Percentiles rank a stretch among this genome's conserved stretches.
Conservation (phyloP, 306 rosid genomes). For the Malus orientalis region DNA sequence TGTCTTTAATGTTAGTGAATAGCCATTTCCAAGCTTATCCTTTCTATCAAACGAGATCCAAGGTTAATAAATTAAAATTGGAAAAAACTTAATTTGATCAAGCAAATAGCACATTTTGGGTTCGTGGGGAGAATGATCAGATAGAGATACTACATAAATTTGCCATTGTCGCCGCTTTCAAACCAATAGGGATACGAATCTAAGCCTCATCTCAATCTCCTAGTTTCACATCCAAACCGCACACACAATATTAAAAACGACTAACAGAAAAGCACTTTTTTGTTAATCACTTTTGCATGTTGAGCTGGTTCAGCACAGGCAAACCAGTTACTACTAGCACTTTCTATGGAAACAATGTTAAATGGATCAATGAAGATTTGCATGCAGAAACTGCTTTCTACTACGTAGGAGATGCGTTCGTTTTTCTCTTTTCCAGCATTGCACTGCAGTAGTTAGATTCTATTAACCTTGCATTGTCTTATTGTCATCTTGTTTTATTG, state of each 20-base stretch:
- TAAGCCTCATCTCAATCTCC: slow-evolving; percentile 35
- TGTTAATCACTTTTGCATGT: background rate
- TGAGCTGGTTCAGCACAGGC: background rate
- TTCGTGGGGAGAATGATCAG: slow-evolving; percentile 29
- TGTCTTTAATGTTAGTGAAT: too few relatives aligned
- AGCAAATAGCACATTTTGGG: background rate
- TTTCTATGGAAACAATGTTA: background rate
- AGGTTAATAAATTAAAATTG: background rate
- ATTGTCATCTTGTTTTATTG: background rate
- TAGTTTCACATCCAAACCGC: slow-evolving; percentile 4
- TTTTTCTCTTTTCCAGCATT: too few relatives aligned
- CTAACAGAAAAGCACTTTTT: background rate
- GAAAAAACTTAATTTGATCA: background rate
- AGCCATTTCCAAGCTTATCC: too few relatives aligned
- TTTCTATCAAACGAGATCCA: too few relatives aligned
- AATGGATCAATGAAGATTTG: background rate
- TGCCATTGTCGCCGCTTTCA: slow-evolving; percentile 42
- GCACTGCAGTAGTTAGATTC: background rate
- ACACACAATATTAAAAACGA: background rate
- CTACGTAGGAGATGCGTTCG: too few relatives aligned
- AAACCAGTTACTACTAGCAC: background rate
- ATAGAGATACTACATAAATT: slow-evolving; percentile 36
- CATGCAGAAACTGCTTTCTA: background rate
- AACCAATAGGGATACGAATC: slow-evolving; percentile 46
- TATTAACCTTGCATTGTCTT: background rate